These are phyloP conservation scores for Dimargaris xerosporica DNA, from an alignment of 192 early-diverging fungal genomes.

Conservation along the genomic window DNA sequence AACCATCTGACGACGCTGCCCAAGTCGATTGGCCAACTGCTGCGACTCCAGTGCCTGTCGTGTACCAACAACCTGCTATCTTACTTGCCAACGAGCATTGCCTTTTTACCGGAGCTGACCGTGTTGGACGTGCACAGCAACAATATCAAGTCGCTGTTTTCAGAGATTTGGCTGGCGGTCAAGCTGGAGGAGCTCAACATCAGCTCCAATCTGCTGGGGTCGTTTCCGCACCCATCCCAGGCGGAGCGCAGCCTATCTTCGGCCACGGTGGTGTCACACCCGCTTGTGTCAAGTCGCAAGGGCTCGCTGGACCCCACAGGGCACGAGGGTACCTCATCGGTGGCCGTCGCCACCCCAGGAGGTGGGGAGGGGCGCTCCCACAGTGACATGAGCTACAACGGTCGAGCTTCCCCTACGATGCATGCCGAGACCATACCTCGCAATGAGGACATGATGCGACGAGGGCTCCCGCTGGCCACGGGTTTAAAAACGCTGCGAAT, in stretches of 20 bases:
- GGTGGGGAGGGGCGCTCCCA: not conserved
- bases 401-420: not conserved
- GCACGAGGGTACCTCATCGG: not conserved
- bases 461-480: constrained; percentile 30
- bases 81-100: constrained; percentile 51
- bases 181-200: constrained; percentile 54
- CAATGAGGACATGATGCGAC: not conserved
- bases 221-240: constrained; percentile 53
- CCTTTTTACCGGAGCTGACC: constrained; percentile 39
- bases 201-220: constrained; percentile 65
- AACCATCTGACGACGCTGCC: constrained; percentile 60
- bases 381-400: no score
- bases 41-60: constrained; percentile 35
- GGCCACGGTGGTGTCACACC: not conserved
- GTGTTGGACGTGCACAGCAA: constrained; percentile 62
- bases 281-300: not conserved
- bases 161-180: constrained; percentile 62
- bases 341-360: not conserved
- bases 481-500: constrained; percentile 48
- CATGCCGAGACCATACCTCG: not conserved
- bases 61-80: constrained; percentile 55
- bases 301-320: not conserved
- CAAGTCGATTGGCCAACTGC: constrained; percentile 35
- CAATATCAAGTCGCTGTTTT: constrained; percentile 51
- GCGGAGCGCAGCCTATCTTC: constrained; percentile 4